A percentile compares a stretch with the other conserved stretches of the same genome.
Evolutionary conservation across 257 asterid genomes (phyloP).

Genomic region (Plantago ovata): DNA sequence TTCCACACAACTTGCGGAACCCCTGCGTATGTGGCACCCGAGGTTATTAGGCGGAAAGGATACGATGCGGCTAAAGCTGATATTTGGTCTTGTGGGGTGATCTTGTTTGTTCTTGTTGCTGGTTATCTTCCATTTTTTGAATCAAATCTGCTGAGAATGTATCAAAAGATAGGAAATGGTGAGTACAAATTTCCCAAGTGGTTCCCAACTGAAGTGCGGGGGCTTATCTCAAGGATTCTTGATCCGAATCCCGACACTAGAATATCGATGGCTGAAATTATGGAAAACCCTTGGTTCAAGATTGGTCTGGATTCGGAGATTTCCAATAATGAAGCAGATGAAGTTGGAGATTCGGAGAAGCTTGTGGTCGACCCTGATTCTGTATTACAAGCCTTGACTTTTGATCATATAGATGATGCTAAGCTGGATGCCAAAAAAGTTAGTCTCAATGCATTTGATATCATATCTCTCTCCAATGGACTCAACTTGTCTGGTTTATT

Average conservation of each 20-base stretch:
- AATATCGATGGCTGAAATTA: slow-evolving; percentile 7
- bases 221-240: slow-evolving; percentile 17
- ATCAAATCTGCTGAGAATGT: too few relatives aligned
- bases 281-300: slow-evolving; percentile 15
- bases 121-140: slow-evolving; percentile 22
- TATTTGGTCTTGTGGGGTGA: slow-evolving; percentile 33
- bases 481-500: slow-evolving; percentile 51
- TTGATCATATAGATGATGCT: slow-evolving; percentile 6
- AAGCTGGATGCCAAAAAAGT: slow-evolving; percentile 26
- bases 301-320: neutral
- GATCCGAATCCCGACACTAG: slow-evolving; percentile 14
- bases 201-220: neutral
- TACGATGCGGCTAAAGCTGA: slow-evolving; percentile 30
- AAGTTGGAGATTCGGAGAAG: neutral
- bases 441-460: slow-evolving; percentile 40
- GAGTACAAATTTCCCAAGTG: slow-evolving; percentile 9
- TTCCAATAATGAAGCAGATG: neutral
- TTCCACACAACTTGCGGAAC: slow-evolving; percentile 25
- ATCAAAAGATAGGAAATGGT: neutral
- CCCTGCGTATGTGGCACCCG: slow-evolving; percentile 13
- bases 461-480: slow-evolving; percentile 45
- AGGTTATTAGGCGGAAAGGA: slow-evolving; percentile 23
- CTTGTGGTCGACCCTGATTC: neutral
- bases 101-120: slow-evolving; percentile 20
- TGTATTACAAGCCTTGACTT: neutral